These are phyloP conservation scores for Amanita pallidorosea DNA, from an alignment of 768 basidiomycete species.

Conservation along the genomic window DNA sequence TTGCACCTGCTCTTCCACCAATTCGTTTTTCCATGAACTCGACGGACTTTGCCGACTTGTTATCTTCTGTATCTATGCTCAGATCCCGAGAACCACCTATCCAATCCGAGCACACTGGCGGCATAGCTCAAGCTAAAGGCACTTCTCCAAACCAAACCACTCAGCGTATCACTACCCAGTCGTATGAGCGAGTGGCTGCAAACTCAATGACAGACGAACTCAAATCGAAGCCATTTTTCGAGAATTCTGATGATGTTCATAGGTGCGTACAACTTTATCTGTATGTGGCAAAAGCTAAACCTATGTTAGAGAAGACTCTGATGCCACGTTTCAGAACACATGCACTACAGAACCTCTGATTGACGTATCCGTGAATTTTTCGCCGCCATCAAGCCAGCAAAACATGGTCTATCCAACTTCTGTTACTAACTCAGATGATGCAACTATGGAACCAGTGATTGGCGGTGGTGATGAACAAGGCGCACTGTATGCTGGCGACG, in stretches of 20 bases:
- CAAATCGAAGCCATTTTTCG: too few relatives aligned
- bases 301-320: neutral
- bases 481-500: slow-evolving; percentile 14
- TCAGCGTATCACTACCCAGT: neutral
- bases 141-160: neutral
- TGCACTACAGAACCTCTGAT: neutral
- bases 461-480: neutral
- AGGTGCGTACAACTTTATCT: neutral
- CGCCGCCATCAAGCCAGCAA: neutral
- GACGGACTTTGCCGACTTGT: slow-evolving; percentile 69
- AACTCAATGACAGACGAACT: neutral
- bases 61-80: slow-evolving; percentile 46
- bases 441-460: neutral
- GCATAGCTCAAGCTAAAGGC: neutral
- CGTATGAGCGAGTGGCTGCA: neutral
- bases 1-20: slow-evolving; percentile 80
- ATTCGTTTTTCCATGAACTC: slow-evolving; percentile 86
- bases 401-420: neutral
- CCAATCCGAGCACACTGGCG: neutral
- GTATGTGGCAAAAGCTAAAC: neutral
- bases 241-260: neutral
- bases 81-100: slow-evolving; percentile 27
- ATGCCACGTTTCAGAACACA: neutral
- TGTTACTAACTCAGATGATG: neutral
- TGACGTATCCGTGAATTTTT: neutral